Evolutionary conservation across 441 rosid species (phyloP), one percentile per base, ranked within the genome.

Genomic region (Gossypium lobatum): DNA sequence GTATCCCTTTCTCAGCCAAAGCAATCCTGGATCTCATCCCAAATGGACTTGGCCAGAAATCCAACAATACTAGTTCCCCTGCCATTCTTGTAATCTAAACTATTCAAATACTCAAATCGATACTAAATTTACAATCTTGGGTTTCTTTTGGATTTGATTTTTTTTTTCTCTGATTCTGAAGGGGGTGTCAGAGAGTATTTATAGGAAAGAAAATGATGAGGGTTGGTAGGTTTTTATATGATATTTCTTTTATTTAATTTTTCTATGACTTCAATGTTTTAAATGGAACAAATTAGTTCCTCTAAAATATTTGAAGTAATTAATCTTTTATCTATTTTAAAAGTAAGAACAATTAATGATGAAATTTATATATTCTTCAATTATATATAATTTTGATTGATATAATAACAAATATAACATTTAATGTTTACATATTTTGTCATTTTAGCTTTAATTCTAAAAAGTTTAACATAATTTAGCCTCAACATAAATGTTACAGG

Each of bases 11-110:
- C 78, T 80, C 85, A 0, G 78, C 77, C 73, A 80, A 34, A 3
- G 87, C 83, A 57, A 81, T 75, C 50, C 84, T 81, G 4, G 74
- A 34, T 48, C 86, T 83, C 83, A 83, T 79, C n/a, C 83, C 86
- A 28, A 77, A 83, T 52, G 67, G 55, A 13, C 86, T 83, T 0
- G 84, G 71, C 84, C 83, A 81, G 77, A 54, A 83, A 76, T 76
- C 80, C 37, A 84, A 73, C 64, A 80, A 78, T 21, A 81, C 74
- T 71, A 81, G 74, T 3, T 58, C 82, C 20, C 77, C 74, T 42
- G 81, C 74, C 78, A 80, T 80, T 60, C 16, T 52, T 52, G 3
- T 54, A 1, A 28, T 14, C 16, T 14, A 21, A 31, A 31, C 37
- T 31, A 59, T 59, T 26, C 1, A 61, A n/a, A 25, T 5, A 10